Percentiles rank a stretch among this genome's conserved stretches.
Evolutionary conservation across 257 asterid genomes (phyloP).

Genomic region (Leptodermis oblonga): DNA sequence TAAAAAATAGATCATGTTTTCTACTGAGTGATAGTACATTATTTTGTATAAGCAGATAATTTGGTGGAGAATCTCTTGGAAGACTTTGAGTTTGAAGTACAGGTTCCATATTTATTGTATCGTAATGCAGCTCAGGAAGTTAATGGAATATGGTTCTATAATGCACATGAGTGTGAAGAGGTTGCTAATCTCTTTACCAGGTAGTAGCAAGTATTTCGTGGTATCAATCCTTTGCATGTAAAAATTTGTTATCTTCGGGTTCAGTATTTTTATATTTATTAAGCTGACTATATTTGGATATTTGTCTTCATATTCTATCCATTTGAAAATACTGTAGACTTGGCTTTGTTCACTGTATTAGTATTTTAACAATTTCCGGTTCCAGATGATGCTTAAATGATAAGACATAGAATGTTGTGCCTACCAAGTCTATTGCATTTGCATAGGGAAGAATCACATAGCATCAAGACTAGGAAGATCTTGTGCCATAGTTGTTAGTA

Average conservation of each 20-base stretch:
- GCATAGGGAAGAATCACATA: neutral
- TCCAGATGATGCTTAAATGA: neutral
- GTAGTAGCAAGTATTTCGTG: constrained; percentile 29
- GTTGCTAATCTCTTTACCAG: constrained; percentile 77
- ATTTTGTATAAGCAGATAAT: constrained; percentile 49
- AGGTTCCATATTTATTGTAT: constrained; percentile 76
- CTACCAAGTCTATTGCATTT: neutral
- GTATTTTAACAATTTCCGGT: neutral
- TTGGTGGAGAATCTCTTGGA: constrained; percentile 86
- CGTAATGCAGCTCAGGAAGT: constrained; percentile 81
- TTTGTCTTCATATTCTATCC: neutral
- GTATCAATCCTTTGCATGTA: neutral
- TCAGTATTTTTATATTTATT: neutral
- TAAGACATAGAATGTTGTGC: neutral
- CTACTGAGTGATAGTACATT: neutral
- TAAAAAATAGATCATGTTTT: neutral
- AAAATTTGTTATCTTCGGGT: neutral
- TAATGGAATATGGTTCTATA: constrained; percentile 94
- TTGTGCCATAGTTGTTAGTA: too few species aligned
- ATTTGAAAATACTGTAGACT: neutral
- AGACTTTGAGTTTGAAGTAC: constrained; percentile 83
- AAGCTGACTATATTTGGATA: neutral
- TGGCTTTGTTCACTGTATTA: neutral
- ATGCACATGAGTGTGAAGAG: constrained; percentile 74
- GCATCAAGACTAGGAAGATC: too few species aligned